Percentiles rank a stretch among this genome's conserved stretches.
These are phyloP conservation scores for Ophiostoma sp. DNA, from an alignment of 2,329 filamentous ascomycete species.

Conservation along the genomic window DNA sequence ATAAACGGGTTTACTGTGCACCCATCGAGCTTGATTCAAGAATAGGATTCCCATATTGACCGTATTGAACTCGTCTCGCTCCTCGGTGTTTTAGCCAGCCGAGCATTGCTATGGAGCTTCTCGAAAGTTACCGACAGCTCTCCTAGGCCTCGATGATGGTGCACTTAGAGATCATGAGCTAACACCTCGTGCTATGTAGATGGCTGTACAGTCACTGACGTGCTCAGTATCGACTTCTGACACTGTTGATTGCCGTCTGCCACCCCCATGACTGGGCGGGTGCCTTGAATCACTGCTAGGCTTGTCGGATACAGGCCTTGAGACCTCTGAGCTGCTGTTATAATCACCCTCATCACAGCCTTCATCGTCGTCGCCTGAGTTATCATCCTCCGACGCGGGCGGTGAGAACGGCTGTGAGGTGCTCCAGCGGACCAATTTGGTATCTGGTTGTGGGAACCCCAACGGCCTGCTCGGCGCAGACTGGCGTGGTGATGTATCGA, in stretches of 20 bases:
- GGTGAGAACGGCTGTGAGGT: conserved; percentile 3
- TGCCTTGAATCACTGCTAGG: neutral
- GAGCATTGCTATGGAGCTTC: too few species aligned
- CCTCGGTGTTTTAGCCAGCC: too few species aligned
- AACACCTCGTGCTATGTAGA: neutral
- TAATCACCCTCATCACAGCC: neutral
- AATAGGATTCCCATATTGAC: too few species aligned
- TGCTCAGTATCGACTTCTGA: neutral
- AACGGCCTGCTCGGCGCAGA: neutral
- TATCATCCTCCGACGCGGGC: neutral
- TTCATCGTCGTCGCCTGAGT: neutral
- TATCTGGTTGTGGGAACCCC: neutral
- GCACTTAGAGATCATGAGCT: neutral
- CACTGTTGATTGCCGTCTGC: neutral
- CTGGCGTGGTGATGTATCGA: neutral
- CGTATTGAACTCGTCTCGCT: too few species aligned
- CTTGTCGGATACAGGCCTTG: neutral
- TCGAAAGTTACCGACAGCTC: too few species aligned
- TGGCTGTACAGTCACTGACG: neutral
- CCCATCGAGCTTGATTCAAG: too few species aligned
- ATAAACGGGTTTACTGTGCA: too few species aligned
- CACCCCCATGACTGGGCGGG: neutral
- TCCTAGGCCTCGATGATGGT: too few species aligned
- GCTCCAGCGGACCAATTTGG: conserved; percentile 7
- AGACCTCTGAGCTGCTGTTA: neutral